Conservation (phyloP, 352 stramenopile genomes). For the Pythium insidiosum region DNA sequence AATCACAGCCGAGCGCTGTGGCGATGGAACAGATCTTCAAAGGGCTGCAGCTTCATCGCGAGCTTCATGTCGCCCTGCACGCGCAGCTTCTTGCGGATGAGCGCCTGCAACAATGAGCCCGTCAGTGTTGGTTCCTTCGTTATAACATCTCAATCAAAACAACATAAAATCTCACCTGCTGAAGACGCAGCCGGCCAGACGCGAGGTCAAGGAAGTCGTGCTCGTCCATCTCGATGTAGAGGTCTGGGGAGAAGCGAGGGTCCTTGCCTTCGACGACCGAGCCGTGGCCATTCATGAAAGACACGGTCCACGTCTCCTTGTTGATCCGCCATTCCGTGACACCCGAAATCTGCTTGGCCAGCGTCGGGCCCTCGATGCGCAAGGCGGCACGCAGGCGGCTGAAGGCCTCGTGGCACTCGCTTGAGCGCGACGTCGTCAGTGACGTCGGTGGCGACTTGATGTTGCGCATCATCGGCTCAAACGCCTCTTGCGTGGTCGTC, state of each 20-base stretch:
- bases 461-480: slow-evolving; percentile 74
- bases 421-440: slow-evolving; percentile 43
- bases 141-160: background rate
- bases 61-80: slow-evolving; percentile 65
- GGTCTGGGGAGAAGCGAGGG: slow-evolving; percentile 32
- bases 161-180: slow-evolving; percentile 24
- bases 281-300: slow-evolving; percentile 41
- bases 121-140: background rate
- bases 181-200: slow-evolving; percentile 41
- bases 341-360: slow-evolving; percentile 52
- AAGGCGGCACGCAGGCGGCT: slow-evolving; percentile 36
- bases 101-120: slow-evolving; percentile 14
- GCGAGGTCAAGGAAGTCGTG: slow-evolving; percentile 57
- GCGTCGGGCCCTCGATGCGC: slow-evolving; percentile 23
- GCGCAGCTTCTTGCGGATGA: slow-evolving; percentile 56
- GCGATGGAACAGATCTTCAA: slow-evolving; percentile 49
- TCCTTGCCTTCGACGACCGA: slow-evolving; percentile 39
- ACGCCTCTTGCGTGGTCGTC: slow-evolving; percentile 60
- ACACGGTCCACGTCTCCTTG: slow-evolving; percentile 60
- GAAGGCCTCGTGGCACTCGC: slow-evolving; percentile 51
- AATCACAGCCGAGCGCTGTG: background rate
- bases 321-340: slow-evolving; percentile 67
- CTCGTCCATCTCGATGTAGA: slow-evolving; percentile 61
- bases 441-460: slow-evolving; percentile 37
- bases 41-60: slow-evolving; percentile 63